phyloP scores from a whole-genome alignment of 768 basidiomycete genomes.

The Astraeus odoratus region DNA sequence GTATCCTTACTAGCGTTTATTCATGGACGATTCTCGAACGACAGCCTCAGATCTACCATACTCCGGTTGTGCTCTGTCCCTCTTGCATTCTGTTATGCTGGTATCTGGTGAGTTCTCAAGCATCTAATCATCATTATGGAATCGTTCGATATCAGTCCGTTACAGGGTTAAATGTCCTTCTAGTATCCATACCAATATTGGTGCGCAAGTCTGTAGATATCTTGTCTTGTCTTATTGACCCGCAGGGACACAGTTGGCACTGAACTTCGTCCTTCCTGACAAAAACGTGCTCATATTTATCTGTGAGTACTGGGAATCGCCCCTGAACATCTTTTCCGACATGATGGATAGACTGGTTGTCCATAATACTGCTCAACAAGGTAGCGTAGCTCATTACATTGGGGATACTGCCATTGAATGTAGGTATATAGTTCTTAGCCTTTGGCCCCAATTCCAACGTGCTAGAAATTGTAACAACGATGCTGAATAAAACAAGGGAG shows the following conservation, averaged over 20 bases:
- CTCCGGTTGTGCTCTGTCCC: constrained; percentile 23
- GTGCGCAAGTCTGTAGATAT: constrained; percentile 27
- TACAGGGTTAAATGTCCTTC: constrained; percentile 63
- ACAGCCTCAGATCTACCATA: background rate
- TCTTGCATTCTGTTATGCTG: constrained; percentile 46
- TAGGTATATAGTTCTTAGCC: constrained; percentile 52
- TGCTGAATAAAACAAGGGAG: too few relatives aligned
- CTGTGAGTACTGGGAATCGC: constrained; percentile 40
- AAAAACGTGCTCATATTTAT: constrained; percentile 63
- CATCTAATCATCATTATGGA: background rate
- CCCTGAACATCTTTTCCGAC: background rate
- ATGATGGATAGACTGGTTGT: constrained; percentile 50
- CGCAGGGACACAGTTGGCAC: constrained; percentile 51
- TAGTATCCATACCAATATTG: constrained; percentile 66
- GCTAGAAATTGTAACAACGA: too few relatives aligned
- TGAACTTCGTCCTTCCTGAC: constrained; percentile 50
- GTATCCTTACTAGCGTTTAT: background rate
- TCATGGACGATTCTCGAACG: background rate
- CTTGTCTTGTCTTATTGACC: background rate
- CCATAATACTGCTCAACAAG: constrained; percentile 83
- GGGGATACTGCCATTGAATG: background rate
- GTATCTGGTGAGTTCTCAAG: constrained; percentile 45
- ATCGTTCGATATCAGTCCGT: constrained; percentile 5
- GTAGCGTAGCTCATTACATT: constrained; percentile 24
- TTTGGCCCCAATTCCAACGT: constrained; percentile 88